These are phyloP conservation scores for Turnera subulata DNA, from an alignment of 345 rosid genomes.

Conservation along the genomic window DNA sequence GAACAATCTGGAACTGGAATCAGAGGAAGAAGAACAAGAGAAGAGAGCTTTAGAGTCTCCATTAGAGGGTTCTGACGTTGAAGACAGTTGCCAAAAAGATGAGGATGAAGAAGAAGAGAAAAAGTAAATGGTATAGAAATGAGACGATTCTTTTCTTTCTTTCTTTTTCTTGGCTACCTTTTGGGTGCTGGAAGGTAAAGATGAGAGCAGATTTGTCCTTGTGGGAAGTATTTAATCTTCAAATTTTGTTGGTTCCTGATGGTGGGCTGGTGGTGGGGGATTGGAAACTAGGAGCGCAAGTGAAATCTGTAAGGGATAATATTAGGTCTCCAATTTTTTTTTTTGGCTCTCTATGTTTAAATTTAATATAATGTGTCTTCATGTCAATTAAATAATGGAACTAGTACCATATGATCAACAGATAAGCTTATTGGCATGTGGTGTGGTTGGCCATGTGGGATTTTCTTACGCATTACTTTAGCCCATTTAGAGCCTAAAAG, in stretches of 20 bases:
- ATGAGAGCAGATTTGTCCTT: background rate
- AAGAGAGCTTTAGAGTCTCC: background rate
- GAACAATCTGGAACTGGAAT: background rate
- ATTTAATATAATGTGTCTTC: conserved; percentile 1
- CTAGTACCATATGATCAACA: conserved; percentile 15
- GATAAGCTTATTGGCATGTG: conserved; percentile 24
- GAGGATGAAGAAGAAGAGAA: background rate
- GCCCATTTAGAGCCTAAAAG: too few species aligned
- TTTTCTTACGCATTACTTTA: conserved; percentile 9
- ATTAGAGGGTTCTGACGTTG: background rate
- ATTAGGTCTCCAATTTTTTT: too few species aligned
- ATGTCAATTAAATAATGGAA: conserved; percentile 12
- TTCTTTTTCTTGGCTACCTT: background rate
- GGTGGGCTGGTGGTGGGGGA: conserved; percentile 6
- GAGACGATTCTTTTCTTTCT: background rate
- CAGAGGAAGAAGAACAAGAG: background rate
- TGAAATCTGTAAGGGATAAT: conserved; percentile 10
- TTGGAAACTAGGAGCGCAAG: background rate
- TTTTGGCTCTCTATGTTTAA: conserved; percentile 2
- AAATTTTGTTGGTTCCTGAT: conserved; percentile 8
- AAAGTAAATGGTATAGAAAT: background rate
- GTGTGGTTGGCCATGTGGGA: conserved; percentile 29
- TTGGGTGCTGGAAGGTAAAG: background rate
- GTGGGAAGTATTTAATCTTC: background rate
- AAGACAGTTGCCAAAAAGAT: background rate